These are phyloP conservation scores for Talaromyces sp. DNA, from an alignment of 2,329 filamentous ascomycete genomes.

Conservation along the genomic window DNA sequence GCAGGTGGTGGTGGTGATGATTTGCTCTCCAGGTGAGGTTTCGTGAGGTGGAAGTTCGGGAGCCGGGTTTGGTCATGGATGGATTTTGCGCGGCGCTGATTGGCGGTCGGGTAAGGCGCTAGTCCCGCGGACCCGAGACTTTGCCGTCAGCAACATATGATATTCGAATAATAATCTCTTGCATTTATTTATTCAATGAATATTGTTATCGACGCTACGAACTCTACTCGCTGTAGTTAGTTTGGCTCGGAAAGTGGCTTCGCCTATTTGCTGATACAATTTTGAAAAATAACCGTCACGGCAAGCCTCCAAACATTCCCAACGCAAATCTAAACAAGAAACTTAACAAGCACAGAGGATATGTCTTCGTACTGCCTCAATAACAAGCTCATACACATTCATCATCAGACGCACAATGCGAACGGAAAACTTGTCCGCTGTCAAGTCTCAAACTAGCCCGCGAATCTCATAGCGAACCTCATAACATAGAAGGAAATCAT, in stretches of 20 bases:
- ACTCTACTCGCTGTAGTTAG: background rate
- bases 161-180: background rate
- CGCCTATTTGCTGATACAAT: background rate
- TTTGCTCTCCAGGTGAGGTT: constrained; percentile 20
- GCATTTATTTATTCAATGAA: background rate
- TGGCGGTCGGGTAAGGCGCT: constrained; percentile 24
- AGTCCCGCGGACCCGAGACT: constrained; percentile 17
- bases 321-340: background rate
- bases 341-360: background rate
- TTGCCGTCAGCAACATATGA: constrained; percentile 11
- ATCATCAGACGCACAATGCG: background rate
- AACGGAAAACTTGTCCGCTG: background rate
- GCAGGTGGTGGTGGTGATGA: constrained; percentile 29
- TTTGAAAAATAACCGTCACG: background rate
- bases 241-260: background rate
- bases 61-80: constrained; percentile 25
- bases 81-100: constrained; percentile 33
- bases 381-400: constrained; percentile 9
- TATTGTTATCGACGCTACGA: background rate
- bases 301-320: background rate
- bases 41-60: constrained; percentile 41
- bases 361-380: background rate
- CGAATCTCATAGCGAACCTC: background rate
- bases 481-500: background rate
- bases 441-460: background rate